Percentiles rank a stretch among this genome's conserved stretches.
These are phyloP conservation scores for Zymoseptoria pseudotritici DNA, from an alignment of 2,329 filamentous ascomycete genomes.

Conservation along the genomic window DNA sequence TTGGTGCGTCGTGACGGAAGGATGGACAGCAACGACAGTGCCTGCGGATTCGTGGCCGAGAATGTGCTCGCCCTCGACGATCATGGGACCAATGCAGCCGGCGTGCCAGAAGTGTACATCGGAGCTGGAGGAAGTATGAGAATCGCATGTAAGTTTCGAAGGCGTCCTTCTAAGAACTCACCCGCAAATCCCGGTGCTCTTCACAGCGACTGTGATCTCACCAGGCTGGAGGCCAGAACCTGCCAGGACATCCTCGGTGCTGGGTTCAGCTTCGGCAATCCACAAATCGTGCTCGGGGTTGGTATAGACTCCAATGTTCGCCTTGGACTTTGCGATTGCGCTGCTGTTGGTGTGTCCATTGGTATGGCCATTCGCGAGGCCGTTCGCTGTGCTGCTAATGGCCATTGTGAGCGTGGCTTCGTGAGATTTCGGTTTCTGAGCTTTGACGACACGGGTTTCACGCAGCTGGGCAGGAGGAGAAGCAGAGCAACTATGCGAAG, in stretches of 20 bases:
- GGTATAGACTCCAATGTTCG: constrained; percentile 94
- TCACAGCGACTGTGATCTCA: constrained; percentile 80
- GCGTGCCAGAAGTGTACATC: constrained; percentile 98
- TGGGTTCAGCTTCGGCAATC: constrained; percentile 72
- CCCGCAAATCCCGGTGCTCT: constrained; percentile 95
- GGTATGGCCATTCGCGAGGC: neutral
- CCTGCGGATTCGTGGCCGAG: constrained; percentile 92
- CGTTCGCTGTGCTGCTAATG: neutral
- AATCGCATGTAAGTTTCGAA: neutral
- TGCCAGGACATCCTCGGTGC: constrained; percentile 63
- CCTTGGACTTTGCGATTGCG: constrained; percentile 45
- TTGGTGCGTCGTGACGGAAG: constrained; percentile 69
- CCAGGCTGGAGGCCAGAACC: constrained; percentile 65
- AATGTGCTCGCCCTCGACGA: constrained; percentile 81
- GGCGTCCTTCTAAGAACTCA: constrained; percentile 36
- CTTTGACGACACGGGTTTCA: neutral
- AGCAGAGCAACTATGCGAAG: neutral
- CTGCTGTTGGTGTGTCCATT: neutral
- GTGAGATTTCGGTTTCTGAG: neutral
- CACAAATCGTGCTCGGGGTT: constrained; percentile 89
- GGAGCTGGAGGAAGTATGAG: constrained; percentile 48
- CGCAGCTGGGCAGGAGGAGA: neutral
- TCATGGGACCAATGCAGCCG: constrained; percentile 92
- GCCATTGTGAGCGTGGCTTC: neutral
- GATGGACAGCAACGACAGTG: constrained; percentile 69